These are phyloP conservation scores for Eucalyptus cloeziana DNA, from an alignment of 345 rosid genomes.

Conservation along the genomic window DNA sequence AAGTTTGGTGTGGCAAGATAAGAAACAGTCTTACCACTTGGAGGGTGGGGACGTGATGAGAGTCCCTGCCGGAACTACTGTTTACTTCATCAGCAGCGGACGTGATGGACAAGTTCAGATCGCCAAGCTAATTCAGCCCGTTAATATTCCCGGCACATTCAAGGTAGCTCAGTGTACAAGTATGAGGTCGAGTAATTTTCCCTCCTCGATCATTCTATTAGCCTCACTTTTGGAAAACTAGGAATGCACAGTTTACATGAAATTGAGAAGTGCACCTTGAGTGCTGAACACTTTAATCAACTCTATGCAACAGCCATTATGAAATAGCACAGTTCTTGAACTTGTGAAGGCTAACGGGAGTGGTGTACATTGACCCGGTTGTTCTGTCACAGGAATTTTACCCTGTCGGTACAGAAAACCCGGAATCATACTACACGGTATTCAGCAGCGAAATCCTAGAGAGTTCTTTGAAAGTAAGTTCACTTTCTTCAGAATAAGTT, in stretches of 20 bases:
- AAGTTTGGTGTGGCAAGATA: conserved; percentile 5
- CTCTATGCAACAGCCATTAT: background rate
- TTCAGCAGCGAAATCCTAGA: conserved; percentile 27
- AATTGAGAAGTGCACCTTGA: background rate
- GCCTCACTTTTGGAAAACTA: background rate
- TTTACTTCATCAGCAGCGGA: conserved; percentile 9
- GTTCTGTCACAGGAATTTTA: conserved; percentile 7
- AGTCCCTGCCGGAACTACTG: conserved; percentile 15
- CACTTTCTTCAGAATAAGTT: background rate
- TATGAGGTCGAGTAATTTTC: background rate
- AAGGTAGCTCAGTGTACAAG: background rate
- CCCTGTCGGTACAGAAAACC: conserved; percentile 10
- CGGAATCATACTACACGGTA: conserved; percentile 20
- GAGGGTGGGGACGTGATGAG: conserved; percentile 22
- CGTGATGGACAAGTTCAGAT: conserved; percentile 7
- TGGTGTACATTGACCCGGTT: background rate
- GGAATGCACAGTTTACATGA: background rate
- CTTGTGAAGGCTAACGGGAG: background rate
- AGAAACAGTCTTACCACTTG: conserved; percentile 15
- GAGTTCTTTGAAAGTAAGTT: conserved; percentile 30
- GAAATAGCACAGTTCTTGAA: background rate
- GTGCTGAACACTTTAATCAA: background rate
- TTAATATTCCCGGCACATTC: conserved; percentile 17
- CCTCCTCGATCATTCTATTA: background rate
- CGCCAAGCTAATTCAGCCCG: conserved; percentile 13